Percentiles rank a stretch among this genome's conserved stretches.
Evolutionary conservation across 768 basidiomycete species (phyloP).

Genomic region (Dendrothele bispora): DNA sequence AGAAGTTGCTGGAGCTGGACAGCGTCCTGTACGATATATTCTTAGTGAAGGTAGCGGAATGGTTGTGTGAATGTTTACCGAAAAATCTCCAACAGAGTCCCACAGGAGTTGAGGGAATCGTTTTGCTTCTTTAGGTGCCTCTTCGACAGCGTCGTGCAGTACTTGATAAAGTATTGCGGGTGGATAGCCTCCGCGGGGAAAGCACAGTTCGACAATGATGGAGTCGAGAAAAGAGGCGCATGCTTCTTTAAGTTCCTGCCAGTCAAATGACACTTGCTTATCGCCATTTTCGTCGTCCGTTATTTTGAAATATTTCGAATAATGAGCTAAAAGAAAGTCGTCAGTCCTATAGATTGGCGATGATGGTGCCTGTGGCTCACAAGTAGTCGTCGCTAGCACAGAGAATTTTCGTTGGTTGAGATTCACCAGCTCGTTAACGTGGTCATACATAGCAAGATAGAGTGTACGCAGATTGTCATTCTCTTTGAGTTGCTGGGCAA

Average conservation of each 20-base stretch:
- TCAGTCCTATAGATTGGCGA: neutral
- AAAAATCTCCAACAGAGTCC: constrained; percentile 81
- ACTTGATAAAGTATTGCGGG: constrained; percentile 64
- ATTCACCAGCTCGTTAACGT: constrained; percentile 58
- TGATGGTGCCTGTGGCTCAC: constrained; percentile 40
- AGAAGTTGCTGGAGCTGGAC: constrained; percentile 68
- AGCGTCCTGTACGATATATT: constrained; percentile 42
- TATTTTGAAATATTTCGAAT: constrained; percentile 66
- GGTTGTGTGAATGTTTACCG: constrained; percentile 41
- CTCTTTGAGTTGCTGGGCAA: constrained; percentile 53
- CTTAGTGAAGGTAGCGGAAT: neutral
- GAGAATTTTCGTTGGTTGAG: constrained; percentile 67
- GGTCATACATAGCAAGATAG: constrained; percentile 66
- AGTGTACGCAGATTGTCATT: constrained; percentile 50
- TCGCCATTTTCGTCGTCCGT: constrained; percentile 40
- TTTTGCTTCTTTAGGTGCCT: constrained; percentile 70
- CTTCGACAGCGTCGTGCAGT: constrained; percentile 69
- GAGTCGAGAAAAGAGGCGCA: constrained; percentile 82
- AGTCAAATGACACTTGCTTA: constrained; percentile 64
- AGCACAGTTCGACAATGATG: constrained; percentile 79
- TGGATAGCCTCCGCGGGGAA: constrained; percentile 70
- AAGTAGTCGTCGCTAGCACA: constrained; percentile 64
- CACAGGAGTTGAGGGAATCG: constrained; percentile 79
- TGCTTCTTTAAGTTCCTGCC: constrained; percentile 57
- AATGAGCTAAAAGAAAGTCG: constrained; percentile 53